Evolutionary conservation across 2,329 filamentous ascomycete species (phyloP), one percentile per base, ranked within the genome.

Genomic region (Cladosporium velox): DNA sequence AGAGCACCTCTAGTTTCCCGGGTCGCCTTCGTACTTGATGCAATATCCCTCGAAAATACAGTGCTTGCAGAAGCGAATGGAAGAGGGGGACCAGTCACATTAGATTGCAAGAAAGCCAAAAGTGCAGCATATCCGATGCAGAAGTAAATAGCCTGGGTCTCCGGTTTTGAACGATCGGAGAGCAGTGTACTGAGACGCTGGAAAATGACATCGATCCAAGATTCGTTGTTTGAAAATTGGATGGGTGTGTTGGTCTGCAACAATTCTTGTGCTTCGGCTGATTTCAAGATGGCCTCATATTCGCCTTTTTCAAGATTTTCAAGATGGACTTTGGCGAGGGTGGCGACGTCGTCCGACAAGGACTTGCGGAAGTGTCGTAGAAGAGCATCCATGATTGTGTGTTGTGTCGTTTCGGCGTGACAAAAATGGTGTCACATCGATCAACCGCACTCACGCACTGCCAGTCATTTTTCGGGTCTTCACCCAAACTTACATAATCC

Each of bases 31-130:
- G 69, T 52, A 65, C 79, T 73, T 2, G 69, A 69, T 68, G 79
- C 82, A 3, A 83, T 75, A 32, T 79, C 78, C n/a, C 79, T 71
- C 1, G 85, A 83, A 4, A 90, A 72, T 6, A 89, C 69, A 1
- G 80, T 69, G 14, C 83, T 78, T 3, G 83, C 79, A 2, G 85
- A 78, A 28, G 78, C 78, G 73, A 88, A 89, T 0, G 82, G 79
- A n/a, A 96, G 81, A 0, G 92, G 89, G 0, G 93, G 93, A 0
- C 93, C 93, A 3, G 93, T 97, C 64, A 96, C 91, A 75, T 92
- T 97, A 0, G 88, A 88, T 77, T 97, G 93, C 18, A 97, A 79
- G 75, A 97, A 97, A 12, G 89, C 87, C 73, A 92, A 86, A 12
- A 97, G 83, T 1, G 90, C 86, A 1, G 90, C 88, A 58, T 91